These are phyloP conservation scores for Pyrenochaeta sp. DNA, from an alignment of 2,329 filamentous ascomycete genomes.

Conservation along the genomic window DNA sequence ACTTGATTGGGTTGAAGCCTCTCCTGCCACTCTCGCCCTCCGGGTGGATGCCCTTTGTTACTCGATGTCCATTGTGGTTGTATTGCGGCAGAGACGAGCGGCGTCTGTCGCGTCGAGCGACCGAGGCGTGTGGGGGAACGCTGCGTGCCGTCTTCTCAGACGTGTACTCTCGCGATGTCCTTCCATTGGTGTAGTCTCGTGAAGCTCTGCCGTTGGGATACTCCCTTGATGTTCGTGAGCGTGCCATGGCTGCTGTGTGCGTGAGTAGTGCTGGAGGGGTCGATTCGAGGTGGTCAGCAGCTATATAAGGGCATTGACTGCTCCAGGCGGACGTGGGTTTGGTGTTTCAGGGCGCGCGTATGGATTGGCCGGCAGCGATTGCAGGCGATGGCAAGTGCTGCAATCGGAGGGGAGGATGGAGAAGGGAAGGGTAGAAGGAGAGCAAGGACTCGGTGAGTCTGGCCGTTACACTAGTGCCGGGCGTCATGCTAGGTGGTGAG, in stretches of 20 bases:
- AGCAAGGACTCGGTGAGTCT: slow-evolving; percentile 9
- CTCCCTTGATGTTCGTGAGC: slow-evolving; percentile 25
- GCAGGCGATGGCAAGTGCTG: slow-evolving; percentile 5
- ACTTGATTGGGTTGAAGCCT: slow-evolving; percentile 70
- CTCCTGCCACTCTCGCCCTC: slow-evolving; percentile 74
- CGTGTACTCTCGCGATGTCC: slow-evolving; percentile 29
- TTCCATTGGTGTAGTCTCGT: slow-evolving; percentile 13
- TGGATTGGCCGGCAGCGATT: slow-evolving; percentile 16
- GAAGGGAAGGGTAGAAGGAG: slow-evolving; percentile 4
- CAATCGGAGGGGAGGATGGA: slow-evolving; percentile 5
- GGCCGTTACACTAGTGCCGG: slow-evolving; percentile 10
- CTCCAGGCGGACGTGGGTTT: not conserved
- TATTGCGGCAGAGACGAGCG: slow-evolving; percentile 41
- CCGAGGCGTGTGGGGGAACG: slow-evolving; percentile 17
- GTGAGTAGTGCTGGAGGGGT: slow-evolving; percentile 1
- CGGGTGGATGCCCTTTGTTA: slow-evolving; percentile 54
- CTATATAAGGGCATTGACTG: slow-evolving; percentile 13
- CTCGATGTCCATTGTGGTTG: slow-evolving; percentile 56
- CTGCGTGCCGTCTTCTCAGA: slow-evolving; percentile 33
- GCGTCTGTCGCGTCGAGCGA: slow-evolving; percentile 16
- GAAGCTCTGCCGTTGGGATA: slow-evolving; percentile 19
- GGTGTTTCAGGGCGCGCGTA: slow-evolving; percentile 25
- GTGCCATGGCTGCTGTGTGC: slow-evolving; percentile 23
- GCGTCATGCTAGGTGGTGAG: slow-evolving; percentile 28
- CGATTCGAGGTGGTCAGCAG: slow-evolving; percentile 3